Conservation (phyloP, 2,329 filamentous ascomycete genomes). For the Scytalidium lignicola region DNA sequence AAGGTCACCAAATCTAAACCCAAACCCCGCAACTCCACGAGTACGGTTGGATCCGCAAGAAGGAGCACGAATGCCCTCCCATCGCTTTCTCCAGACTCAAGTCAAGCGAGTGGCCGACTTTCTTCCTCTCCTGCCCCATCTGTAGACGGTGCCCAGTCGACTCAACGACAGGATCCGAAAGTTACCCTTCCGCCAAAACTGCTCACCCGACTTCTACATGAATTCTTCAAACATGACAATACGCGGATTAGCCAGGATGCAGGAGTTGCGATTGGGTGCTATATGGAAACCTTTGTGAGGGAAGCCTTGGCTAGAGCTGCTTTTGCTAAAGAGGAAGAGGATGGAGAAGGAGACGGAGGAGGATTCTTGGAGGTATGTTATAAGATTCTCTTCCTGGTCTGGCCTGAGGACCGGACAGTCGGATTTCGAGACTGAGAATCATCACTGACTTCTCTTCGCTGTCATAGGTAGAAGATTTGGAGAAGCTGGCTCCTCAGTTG, state of each 20-base stretch:
- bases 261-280: conserved; percentile 71
- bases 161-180: conserved; percentile 2
- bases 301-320: conserved; percentile 80
- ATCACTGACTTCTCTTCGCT: background rate
- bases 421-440: background rate
- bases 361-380: conserved; percentile 68
- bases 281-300: conserved; percentile 85
- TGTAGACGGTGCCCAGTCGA: background rate
- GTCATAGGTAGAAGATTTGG: conserved; percentile 74
- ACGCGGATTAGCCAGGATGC: conserved; percentile 75
- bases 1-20: background rate
- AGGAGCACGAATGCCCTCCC: background rate
- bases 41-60: background rate
- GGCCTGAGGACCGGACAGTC: background rate
- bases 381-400: background rate
- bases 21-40: conserved; percentile 1
- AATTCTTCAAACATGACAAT: conserved; percentile 66
- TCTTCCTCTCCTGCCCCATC: background rate
- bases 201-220: conserved; percentile 70
- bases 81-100: conserved; percentile 1
- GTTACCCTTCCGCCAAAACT: conserved; percentile 64
- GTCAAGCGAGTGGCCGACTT: background rate
- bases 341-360: conserved; percentile 34
- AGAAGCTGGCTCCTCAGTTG: conserved; percentile 80
- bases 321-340: conserved; percentile 57